Evolutionary conservation across 2,329 filamentous ascomycete species (phyloP).

Genomic region (Cytospora paraplurivora): DNA sequence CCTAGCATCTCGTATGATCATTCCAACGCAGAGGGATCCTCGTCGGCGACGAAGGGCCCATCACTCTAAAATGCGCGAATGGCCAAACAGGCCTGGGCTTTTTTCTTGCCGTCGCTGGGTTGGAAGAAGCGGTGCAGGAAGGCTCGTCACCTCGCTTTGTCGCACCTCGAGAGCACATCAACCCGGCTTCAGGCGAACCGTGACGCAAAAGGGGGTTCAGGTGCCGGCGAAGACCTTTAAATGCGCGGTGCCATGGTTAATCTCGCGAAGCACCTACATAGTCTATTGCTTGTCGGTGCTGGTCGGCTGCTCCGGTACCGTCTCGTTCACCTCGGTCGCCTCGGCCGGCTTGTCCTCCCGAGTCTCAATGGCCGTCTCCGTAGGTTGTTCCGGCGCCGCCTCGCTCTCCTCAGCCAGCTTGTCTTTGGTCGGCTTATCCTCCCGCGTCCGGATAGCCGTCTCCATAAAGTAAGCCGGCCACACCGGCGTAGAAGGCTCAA

Average conservation of each 20-base stretch:
- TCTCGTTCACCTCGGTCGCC: not conserved
- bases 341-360: not conserved
- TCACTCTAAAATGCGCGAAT: not conserved
- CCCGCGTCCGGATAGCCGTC: not conserved
- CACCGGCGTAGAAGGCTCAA: not conserved
- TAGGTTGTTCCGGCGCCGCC: too few relatives aligned
- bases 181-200: not conserved
- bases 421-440: not conserved
- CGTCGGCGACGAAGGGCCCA: not conserved
- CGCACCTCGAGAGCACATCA: not conserved
- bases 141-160: not conserved
- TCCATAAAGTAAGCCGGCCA: not conserved
- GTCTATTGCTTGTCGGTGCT: not conserved
- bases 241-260: not conserved
- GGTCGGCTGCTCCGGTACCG: too few relatives aligned
- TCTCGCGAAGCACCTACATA: not conserved
- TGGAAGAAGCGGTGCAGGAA: not conserved
- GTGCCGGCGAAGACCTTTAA: not conserved
- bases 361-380: not conserved
- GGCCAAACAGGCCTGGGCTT: not conserved
- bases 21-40: not conserved
- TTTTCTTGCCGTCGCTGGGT: too few relatives aligned
- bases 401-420: not conserved
- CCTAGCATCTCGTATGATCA: not conserved
- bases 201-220: not conserved